Base-by-base conservation (phyloP, 2,329 filamentous ascomycete species). In the Blastomyces emzantsi region DNA sequence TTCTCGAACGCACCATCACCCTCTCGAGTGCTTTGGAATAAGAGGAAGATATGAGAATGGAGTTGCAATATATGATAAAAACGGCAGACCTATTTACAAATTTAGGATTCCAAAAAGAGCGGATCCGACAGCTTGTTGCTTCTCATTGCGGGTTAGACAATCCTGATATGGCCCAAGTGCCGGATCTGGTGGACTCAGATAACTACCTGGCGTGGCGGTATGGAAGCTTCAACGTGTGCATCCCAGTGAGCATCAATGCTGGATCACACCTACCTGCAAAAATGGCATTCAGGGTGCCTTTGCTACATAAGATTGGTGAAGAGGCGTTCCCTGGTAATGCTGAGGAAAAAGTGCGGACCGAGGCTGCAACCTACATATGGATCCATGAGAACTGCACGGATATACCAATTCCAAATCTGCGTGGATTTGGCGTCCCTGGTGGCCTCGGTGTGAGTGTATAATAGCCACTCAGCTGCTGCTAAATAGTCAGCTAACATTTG, bases 321-420 rank as follows among this genome's bases (percentile, higher is more conserved):
- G 63, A 64, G 22, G 22, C 36, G 15, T 67, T 62, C 58, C 64
- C 67, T 19, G 68, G 68, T 15, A 69, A 69, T 52, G 61, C 49
- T n/a, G 69, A 69, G 33, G 68, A 70, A 54, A 70, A 68, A 47
- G 22, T 68, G 30, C 67, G 66, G n/a, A 69, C 64, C 30, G 68
- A 70, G 56, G 69, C 65, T 54, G 67, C 64, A 57, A 67, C 69
- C 15, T 68, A 68, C 47, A 64, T 67, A 25, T 70, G 65, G 65
- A 64, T 68, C n/a, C 55, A 62, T 33, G 43, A 67, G 56, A 68
- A 68, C 43, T 69, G 66, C 52, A 65, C 67, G 11, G 66, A 65
- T 28, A 49, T 70, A 57, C 64, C 66, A 28, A 66, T 68, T 36
- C 67, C 68, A 17, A 63, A 55, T 25, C 54, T 70, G 22, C 62